phyloP scores from a whole-genome alignment of 441 rosid species.

The Hura crepitans region DNA sequence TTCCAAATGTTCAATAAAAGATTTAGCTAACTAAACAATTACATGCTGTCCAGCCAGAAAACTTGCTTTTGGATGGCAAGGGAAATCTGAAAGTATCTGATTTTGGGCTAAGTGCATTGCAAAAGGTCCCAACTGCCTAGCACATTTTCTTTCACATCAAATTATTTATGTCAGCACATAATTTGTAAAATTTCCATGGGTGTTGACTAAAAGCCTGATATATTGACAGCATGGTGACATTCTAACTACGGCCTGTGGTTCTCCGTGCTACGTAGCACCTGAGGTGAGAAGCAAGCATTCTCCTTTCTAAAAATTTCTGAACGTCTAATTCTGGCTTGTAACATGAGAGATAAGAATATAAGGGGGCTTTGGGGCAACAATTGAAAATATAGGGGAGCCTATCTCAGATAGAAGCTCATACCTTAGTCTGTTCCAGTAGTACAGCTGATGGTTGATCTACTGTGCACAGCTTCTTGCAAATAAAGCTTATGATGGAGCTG shows the following conservation, averaged over 20 bases:
- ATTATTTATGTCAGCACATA: not conserved
- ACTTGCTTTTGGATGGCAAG: constrained; percentile 60
- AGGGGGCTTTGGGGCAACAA: not conserved
- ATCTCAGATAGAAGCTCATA: not conserved
- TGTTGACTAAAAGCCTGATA: constrained; percentile 22
- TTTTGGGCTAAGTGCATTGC: constrained; percentile 76
- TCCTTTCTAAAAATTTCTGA: not conserved
- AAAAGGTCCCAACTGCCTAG: constrained; percentile 39
- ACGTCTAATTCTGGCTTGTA: constrained; percentile 2
- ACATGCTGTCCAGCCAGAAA: constrained; percentile 60
- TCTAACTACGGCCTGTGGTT: constrained; percentile 82
- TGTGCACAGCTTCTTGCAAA: constrained; percentile 60
- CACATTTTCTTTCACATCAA: constrained; percentile 2
- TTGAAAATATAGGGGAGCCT: not conserved
- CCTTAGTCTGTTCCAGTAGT: constrained; percentile 8
- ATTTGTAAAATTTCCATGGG: not conserved
- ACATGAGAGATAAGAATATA: not conserved
- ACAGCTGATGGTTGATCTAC: constrained; percentile 23
- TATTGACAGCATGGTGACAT: constrained; percentile 60
- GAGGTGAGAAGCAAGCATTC: constrained; percentile 47
- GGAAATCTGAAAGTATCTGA: constrained; percentile 83
- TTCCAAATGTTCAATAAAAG: not conserved
- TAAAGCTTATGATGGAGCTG: constrained; percentile 78
- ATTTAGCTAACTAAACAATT: constrained; percentile 4
- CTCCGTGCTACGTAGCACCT: constrained; percentile 90